Conservation (phyloP, 2,329 filamentous ascomycete species). For the Pestalotiopsis sp. region DNA sequence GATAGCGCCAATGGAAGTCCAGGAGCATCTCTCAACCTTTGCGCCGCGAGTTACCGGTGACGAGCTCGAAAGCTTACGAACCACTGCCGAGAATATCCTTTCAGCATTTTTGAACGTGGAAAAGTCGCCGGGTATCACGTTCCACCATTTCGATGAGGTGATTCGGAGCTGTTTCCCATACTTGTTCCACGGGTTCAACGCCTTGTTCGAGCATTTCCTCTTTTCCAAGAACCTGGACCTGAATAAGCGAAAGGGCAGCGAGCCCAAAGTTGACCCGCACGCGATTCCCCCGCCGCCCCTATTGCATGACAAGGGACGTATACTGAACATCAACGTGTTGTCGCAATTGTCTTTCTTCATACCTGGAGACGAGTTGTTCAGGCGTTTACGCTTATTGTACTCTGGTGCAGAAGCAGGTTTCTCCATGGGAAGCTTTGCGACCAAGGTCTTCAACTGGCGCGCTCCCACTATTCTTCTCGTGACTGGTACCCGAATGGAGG, state of each 20-base stretch:
- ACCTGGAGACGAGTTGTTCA: conserved; percentile 65
- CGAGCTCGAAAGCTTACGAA: conserved; percentile 60
- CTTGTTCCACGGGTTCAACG: conserved; percentile 68
- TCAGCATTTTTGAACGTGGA: conserved; percentile 69
- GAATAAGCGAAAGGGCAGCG: conserved; percentile 49
- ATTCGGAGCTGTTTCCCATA: conserved; percentile 64
- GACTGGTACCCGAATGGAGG: conserved; percentile 62
- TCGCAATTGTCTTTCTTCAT: conserved; percentile 77
- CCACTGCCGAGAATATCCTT: conserved; percentile 66
- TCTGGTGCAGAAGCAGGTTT: conserved; percentile 73
- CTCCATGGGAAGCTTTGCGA: conserved; percentile 76
- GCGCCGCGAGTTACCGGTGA: conserved; percentile 56
- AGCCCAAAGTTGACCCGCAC: conserved; percentile 14
- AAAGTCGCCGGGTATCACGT: conserved; percentile 63
- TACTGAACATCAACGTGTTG: conserved; percentile 65
- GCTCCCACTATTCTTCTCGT: conserved; percentile 75
- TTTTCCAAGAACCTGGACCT: conserved; percentile 74
- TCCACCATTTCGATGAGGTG: conserved; percentile 61
- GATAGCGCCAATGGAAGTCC: conserved; percentile 63
- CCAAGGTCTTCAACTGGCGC: conserved; percentile 76
- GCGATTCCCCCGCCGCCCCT: conserved; percentile 40
- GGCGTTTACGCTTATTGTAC: conserved; percentile 68
- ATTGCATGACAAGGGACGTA: conserved; percentile 56
- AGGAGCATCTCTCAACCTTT: conserved; percentile 67
- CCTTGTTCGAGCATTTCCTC: conserved; percentile 74